Base-by-base conservation (phyloP, 306 rosid species). In the Vicia sativa region DNA sequence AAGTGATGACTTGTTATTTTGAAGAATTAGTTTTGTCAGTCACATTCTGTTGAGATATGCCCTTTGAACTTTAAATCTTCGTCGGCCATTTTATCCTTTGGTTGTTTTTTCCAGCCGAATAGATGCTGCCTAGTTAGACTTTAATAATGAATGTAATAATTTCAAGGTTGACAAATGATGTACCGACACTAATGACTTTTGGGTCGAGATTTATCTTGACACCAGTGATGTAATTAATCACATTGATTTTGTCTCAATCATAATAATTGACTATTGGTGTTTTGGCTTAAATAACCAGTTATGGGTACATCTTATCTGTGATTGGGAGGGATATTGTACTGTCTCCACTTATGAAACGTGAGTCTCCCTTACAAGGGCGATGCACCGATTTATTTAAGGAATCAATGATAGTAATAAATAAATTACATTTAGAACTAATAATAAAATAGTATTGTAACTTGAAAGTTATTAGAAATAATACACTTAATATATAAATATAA, bases 131-230 rank as follows among this genome's bases (percentile, higher is more conserved):
- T 41, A 4, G 60, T 61, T 63, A 57, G 48, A 56, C 16, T 76
- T 53, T 7, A 76, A n/a, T n/a, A n/a, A 44, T 65, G 11, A 76
- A 44, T 65, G 63, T 18, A 29, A 65, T 25, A 54, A 55, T 76
- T 8, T 63, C 23, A 45, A 71, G 46, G 62, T 63, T 35, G 46
- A 31, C 52, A 29, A 38, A 56, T 41, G 39, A 68, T 38, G 29
- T 26, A 28, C 23, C 14, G 1, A 41, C 19, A 50, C n/a, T 12
- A 49, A 16, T 62, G 31, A 42, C 58, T 53, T 52, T 43, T 58
- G 44, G 54, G 45, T 41, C 10, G 46, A 65, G 29, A 65, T 42
- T 15, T 43, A 62, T 62, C 54, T 50, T 25, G 77, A 11, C 64
- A 57, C 45, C 54, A 61, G 19, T 49, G 55, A 14, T 61, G 42